Evolutionary conservation across 495 filamentous ascomycete species (phyloP), one percentile per base, ranked within the genome.

Genomic region (Podospora bellae-mahoneyi): DNA sequence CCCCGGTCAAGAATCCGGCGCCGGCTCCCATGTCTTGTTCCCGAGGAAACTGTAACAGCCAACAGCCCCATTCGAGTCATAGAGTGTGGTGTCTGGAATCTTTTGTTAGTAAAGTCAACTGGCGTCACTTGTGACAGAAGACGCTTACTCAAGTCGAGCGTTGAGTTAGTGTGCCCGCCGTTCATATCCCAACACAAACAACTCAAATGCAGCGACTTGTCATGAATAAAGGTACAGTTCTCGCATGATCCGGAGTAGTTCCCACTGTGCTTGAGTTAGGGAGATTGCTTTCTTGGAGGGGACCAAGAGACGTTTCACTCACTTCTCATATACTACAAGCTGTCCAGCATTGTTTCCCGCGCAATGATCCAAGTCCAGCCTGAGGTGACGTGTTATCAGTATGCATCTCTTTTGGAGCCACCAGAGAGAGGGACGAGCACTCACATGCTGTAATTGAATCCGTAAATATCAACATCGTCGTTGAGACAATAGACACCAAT

Each of bases 391-490:
- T 20, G 19, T 48, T 53, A 23, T 23, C 23, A 54, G 20, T 5
- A 23, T 58, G 27, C 6, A 0, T 26, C 23, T 58, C 4, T 59
- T 6, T 57, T 9, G 26, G 19, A 18, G 26, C 4, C 19, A 15
- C 4, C 4, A 23, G 54, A 60, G 26, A 4, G 39, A 39, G 66
- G 7, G 7, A 23, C 16, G 13, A 13, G 5, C 32, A 30, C 32
- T 57, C 66, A 72, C 72, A 70, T 72, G n/a, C 65, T 70, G 60
- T 74, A 72, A 56, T 70, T 74, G 70, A 66, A 74, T 0, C 70
- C 65, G 15, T 61, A 72, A 1, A 66, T 66, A 3, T n/a, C 62
- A 23, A 39, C 63, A 32, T 66, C 27, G 19, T 74, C 61, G 62
- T 74, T 72, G 55, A 62, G 64, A 48, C 72, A 74, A 56, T 62